These are phyloP conservation scores for Fusarium graminum DNA, from an alignment of 2,329 filamentous ascomycete genomes.

Conservation along the genomic window DNA sequence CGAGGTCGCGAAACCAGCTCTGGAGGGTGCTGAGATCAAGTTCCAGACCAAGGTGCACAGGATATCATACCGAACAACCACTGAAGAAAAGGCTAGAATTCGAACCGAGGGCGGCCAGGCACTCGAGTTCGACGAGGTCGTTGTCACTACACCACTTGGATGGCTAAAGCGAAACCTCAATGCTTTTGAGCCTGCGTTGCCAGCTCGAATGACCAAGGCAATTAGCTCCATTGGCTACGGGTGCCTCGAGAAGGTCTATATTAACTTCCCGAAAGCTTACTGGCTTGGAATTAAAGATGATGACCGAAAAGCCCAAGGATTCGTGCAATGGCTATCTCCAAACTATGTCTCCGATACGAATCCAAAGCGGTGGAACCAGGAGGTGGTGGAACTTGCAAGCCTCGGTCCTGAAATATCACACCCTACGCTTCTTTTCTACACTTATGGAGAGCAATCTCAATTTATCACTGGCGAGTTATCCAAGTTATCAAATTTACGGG, in stretches of 20 bases:
- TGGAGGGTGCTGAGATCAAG: slow-evolving; percentile 67
- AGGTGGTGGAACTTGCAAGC: slow-evolving; percentile 81
- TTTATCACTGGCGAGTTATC: slow-evolving; percentile 64
- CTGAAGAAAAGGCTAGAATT: slow-evolving; percentile 57
- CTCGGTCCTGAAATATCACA: slow-evolving; percentile 72
- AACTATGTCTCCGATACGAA: slow-evolving; percentile 73
- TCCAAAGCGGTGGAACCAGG: slow-evolving; percentile 77
- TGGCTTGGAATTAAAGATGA: slow-evolving; percentile 68
- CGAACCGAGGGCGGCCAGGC: slow-evolving; percentile 60
- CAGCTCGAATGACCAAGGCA: slow-evolving; percentile 67
- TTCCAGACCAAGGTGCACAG: slow-evolving; percentile 62
- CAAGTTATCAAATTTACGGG: slow-evolving; percentile 57
- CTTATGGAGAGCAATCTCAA: slow-evolving; percentile 72
- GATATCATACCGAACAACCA: slow-evolving; percentile 54
- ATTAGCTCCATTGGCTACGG: slow-evolving; percentile 77
- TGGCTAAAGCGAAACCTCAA: slow-evolving; percentile 72
- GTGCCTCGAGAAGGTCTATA: slow-evolving; percentile 77
- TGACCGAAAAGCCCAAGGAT: slow-evolving; percentile 68
- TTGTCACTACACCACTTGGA: slow-evolving; percentile 76
- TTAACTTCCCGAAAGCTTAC: slow-evolving; percentile 81
- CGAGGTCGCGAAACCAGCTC: slow-evolving; percentile 68
- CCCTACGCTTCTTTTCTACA: slow-evolving; percentile 89
- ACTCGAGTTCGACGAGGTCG: slow-evolving; percentile 74
- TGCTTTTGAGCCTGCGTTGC: slow-evolving; percentile 73
- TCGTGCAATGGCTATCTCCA: slow-evolving; percentile 82